Conservation (phyloP, 2,329 filamentous ascomycete genomes). For the Helotiales sp. region DNA sequence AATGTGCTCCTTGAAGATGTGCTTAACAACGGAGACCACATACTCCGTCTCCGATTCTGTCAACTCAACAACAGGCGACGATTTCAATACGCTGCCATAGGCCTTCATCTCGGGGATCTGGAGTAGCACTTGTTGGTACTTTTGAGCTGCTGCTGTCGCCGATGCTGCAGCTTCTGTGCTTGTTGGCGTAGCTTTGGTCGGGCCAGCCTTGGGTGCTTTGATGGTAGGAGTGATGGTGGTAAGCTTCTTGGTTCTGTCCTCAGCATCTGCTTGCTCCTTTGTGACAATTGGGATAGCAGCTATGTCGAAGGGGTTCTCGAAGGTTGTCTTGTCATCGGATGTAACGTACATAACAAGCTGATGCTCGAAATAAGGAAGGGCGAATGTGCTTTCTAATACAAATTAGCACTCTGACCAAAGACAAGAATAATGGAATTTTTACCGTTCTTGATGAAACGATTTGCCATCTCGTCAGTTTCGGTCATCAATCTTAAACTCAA, state of each 20-base stretch:
- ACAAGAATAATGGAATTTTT: conserved; percentile 33
- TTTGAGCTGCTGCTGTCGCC: conserved; percentile 78
- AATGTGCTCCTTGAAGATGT: conserved; percentile 96
- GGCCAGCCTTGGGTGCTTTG: conserved; percentile 83
- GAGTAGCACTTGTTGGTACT: conserved; percentile 84
- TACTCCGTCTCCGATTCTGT: conserved; percentile 98
- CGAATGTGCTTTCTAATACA: conserved; percentile 83
- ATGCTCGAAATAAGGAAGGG: conserved; percentile 91
- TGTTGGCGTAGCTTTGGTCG: conserved; percentile 67
- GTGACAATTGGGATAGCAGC: conserved; percentile 89
- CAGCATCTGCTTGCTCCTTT: conserved; percentile 91
- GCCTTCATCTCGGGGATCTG: conserved; percentile 88
- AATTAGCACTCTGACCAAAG: conserved; percentile 31
- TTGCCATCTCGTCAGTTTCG: conserved; percentile 77
- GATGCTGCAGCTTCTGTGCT: conserved; percentile 75
- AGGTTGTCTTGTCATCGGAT: conserved; percentile 83
- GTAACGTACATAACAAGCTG: conserved; percentile 98
- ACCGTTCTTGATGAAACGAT: conserved; percentile 92
- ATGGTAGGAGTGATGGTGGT: conserved; percentile 88
- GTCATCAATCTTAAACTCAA: conserved; percentile 90
- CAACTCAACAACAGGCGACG: conserved; percentile 79
- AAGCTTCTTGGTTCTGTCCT: conserved; percentile 96
- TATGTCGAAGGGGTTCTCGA: conserved; percentile 85
- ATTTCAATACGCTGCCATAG: conserved; percentile 91
- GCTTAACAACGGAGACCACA: conserved; percentile 89